Evolutionary conservation across 805 yeast species (phyloP).

Genomic region (Yarrowia sp.): DNA sequence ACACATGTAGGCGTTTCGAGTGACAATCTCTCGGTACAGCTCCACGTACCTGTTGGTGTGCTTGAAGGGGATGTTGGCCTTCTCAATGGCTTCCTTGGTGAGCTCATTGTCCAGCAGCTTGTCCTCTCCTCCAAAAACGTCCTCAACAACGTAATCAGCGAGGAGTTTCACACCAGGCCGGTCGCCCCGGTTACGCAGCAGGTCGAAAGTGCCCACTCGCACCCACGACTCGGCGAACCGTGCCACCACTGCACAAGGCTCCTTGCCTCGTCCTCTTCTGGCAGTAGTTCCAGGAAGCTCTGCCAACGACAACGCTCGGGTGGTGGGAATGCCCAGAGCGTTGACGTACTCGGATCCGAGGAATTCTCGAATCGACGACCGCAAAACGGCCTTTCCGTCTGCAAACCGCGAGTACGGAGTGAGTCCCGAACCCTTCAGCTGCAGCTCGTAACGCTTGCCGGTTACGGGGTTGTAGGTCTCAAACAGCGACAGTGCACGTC

Average conservation of each 20-base stretch:
- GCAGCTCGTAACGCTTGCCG: constrained; percentile 57
- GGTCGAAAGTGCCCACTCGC: constrained; percentile 83
- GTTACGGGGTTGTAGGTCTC: constrained; percentile 53
- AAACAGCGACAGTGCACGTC: constrained; percentile 81
- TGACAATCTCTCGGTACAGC: constrained; percentile 66
- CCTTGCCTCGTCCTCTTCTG: constrained; percentile 59
- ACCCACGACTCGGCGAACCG: constrained; percentile 86
- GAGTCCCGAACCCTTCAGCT: constrained; percentile 86
- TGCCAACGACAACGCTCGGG: constrained; percentile 76
- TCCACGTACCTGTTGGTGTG: constrained; percentile 61
- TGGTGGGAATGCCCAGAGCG: constrained; percentile 80
- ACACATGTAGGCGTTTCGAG: constrained; percentile 71
- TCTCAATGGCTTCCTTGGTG: constrained; percentile 28
- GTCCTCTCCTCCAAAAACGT: constrained; percentile 51
- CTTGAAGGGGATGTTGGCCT: constrained; percentile 33
- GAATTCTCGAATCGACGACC: constrained; percentile 87
- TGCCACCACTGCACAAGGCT: constrained; percentile 79
- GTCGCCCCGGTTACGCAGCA: constrained; percentile 72
- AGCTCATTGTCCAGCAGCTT: constrained; percentile 32
- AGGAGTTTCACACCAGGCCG: constrained; percentile 58
- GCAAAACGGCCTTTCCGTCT: constrained; percentile 89
- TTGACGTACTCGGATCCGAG: constrained; percentile 77
- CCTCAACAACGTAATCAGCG: constrained; percentile 68
- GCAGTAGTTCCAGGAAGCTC: constrained; percentile 75
- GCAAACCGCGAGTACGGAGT: constrained; percentile 95